Evolutionary conservation across 345 rosid species (phyloP).

Genomic region (Odontarrhena argentea): DNA sequence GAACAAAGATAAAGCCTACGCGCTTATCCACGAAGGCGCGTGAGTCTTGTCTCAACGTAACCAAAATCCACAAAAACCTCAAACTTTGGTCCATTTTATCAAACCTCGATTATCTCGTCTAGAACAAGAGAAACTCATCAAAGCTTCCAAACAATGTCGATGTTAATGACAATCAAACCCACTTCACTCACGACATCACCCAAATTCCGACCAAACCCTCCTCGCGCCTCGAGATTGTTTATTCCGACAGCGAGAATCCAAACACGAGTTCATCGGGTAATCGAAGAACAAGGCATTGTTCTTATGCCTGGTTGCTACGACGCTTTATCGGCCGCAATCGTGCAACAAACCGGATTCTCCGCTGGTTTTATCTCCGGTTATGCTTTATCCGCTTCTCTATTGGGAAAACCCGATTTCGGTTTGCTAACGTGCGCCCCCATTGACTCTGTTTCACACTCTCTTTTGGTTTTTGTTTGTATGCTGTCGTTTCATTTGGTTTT

Average conservation of each 20-base stretch:
- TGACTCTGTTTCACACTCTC: not conserved
- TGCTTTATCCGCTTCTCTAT: constrained; percentile 50
- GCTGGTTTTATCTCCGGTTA: constrained; percentile 56
- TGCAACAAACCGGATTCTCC: constrained; percentile 47
- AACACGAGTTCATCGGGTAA: constrained; percentile 47
- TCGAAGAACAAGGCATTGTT: constrained; percentile 52
- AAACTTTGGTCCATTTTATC: not conserved
- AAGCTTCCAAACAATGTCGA: constrained; percentile 34
- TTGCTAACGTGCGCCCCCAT: constrained; percentile 43
- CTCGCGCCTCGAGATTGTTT: constrained; percentile 3
- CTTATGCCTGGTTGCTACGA: constrained; percentile 60
- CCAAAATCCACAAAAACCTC: constrained; percentile 1
- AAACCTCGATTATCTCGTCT: constrained; percentile 2
- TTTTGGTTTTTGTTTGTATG: no score
- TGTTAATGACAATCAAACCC: constrained; percentile 28
- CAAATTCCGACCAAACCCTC: constrained; percentile 6
- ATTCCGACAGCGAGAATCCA: constrained; percentile 46
- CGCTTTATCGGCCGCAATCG: constrained; percentile 51
- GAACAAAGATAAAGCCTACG: not conserved
- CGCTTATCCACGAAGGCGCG: constrained; percentile 7
- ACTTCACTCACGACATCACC: constrained; percentile 30
- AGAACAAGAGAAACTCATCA: not conserved
- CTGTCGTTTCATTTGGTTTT: not conserved
- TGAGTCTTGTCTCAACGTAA: constrained; percentile 21
- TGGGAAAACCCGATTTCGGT: constrained; percentile 57